Evolutionary conservation across 192 early-diverging fungal species (phyloP), one percentile per base, ranked within the genome.

Genomic region (Bifiguratus adelaidae): DNA sequence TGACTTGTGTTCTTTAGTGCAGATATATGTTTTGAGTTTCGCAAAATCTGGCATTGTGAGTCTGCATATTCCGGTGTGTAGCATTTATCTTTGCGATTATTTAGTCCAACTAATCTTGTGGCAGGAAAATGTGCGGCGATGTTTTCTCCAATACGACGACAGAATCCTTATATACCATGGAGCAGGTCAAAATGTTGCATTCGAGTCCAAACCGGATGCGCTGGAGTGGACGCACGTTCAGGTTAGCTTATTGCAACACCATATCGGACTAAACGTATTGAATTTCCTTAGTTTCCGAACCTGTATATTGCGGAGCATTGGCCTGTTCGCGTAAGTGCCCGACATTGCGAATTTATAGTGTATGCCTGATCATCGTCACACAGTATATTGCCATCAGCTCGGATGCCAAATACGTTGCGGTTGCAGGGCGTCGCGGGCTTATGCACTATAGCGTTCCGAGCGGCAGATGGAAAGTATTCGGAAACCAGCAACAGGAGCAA

Each of bases 391-490:
- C 84, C 6, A 68, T 80, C 18, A 83, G 81, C 41, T 57, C 64
- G 6, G 80, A 78, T 21, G 88, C 88, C 8, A 67, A 68, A 16
- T 83, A 73, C 48, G 62, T 94, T 23, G 94, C 89, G 0, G 78
- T 95, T 45, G 88, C 94, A 7, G 94, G 94, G 1, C 69, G 59
- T 40, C 80, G 77, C 12, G 94, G 94, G 7, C 55, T 97, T 35
- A 82, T 87, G 2, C 81, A 85, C 49, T 88, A 87, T 47, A 88
- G 77, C 58, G 54, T 74, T 13, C 52, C 56, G 2, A 78, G 83
- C 2, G 73, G 77, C 21, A 58, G 78, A 50, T 97, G 94, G 94
- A 91, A 90, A 48, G 46, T 97, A 28, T 88, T 92, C 75, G 88
- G 91, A 5, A 91, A 86, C 55, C 84, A 86, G 60, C 71, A 74